Evolutionary conservation across 1,284 basidiomycete species (phyloP).

Genomic region (Boletus putidus): DNA sequence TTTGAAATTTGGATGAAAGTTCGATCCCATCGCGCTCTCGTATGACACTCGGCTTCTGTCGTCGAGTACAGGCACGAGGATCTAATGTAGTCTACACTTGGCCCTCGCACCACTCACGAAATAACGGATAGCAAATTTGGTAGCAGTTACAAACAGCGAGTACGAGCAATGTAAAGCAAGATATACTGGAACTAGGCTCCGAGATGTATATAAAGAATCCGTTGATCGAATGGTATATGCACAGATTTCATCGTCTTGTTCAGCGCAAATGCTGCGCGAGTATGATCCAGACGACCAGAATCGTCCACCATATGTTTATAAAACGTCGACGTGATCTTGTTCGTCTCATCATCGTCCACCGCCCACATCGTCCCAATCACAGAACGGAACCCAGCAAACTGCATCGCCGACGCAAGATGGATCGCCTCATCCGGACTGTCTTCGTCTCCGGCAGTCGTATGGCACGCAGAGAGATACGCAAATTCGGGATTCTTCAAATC

Average conservation of each 20-base stretch:
- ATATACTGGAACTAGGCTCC: neutral
- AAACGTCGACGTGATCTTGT: neutral
- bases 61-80: too few species aligned
- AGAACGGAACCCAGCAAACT: neutral
- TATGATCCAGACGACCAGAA: neutral
- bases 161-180: too few species aligned
- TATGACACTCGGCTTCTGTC: too few species aligned
- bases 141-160: too few species aligned
- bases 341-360: neutral
- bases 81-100: too few species aligned
- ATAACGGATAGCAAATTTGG: neutral
- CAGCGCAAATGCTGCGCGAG: neutral
- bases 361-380: neutral
- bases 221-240: neutral
- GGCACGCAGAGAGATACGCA: conserved; percentile 1
- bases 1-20: too few species aligned
- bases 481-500: neutral
- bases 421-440: neutral
- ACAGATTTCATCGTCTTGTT: neutral
- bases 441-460: neutral
- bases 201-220: neutral
- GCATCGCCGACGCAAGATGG: neutral
- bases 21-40: too few species aligned
- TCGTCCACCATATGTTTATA: neutral
- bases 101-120: too few species aligned